Evolutionary conservation across 495 filamentous ascomycete species (phyloP).

Genomic region (Penicillium bovifimosum): DNA sequence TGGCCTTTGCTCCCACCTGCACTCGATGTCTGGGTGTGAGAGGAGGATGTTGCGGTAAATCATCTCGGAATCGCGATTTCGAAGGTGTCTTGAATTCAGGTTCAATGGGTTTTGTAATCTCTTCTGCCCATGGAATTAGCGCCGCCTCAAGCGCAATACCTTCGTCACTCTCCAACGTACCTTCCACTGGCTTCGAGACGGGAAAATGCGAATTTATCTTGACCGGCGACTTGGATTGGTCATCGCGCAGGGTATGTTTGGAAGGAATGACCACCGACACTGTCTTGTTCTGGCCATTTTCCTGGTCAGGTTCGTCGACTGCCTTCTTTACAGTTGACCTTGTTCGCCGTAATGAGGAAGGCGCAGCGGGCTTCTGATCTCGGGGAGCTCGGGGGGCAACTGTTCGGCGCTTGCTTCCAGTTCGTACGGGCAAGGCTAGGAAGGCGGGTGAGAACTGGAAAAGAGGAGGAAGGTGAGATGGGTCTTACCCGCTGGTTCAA

Average conservation of each 20-base stretch:
- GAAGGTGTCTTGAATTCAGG: slow-evolving; percentile 49
- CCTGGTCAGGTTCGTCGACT: slow-evolving; percentile 17
- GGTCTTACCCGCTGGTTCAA: slow-evolving; percentile 48
- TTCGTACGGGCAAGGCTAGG: slow-evolving; percentile 40
- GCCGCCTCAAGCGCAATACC: neutral
- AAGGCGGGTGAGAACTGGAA: slow-evolving; percentile 3
- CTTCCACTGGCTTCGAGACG: slow-evolving; percentile 31
- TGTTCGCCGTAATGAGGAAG: slow-evolving; percentile 27
- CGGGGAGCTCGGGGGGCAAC: slow-evolving; percentile 31
- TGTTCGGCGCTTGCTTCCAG: slow-evolving; percentile 59
- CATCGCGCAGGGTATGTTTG: slow-evolving; percentile 28
- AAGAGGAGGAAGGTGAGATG: slow-evolving; percentile 1
- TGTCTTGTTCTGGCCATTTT: slow-evolving; percentile 28
- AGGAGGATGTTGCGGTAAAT: slow-evolving; percentile 54
- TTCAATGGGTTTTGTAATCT: slow-evolving; percentile 31
- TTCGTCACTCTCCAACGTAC: slow-evolving; percentile 17
- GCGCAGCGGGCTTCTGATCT: slow-evolving; percentile 25
- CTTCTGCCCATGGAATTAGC: neutral
- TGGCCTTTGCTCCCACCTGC: slow-evolving; percentile 52
- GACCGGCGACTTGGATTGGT: slow-evolving; percentile 25
- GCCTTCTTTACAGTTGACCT: slow-evolving; percentile 29
- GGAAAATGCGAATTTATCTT: slow-evolving; percentile 30
- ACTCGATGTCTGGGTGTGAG: slow-evolving; percentile 68
- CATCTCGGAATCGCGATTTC: slow-evolving; percentile 64
- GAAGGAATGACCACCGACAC: slow-evolving; percentile 16